A percentile compares a stretch with the other conserved stretches of the same genome.
phyloP scores from a whole-genome alignment of 345 rosid species.

The Hevea brasiliensis region DNA sequence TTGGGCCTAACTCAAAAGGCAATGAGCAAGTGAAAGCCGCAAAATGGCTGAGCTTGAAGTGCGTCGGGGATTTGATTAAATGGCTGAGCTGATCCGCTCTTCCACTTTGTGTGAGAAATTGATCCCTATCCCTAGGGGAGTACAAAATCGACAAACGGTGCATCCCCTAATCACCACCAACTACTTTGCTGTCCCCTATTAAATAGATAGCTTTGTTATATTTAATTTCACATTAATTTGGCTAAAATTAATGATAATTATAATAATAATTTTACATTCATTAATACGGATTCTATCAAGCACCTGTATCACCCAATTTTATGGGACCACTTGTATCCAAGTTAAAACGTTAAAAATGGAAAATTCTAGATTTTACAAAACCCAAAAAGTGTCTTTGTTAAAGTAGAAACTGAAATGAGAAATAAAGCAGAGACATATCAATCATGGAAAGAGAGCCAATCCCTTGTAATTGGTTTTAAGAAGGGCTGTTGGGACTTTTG shows the following conservation, averaged over 20 bases:
- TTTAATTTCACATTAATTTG: too few species aligned
- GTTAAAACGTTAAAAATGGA: too few species aligned
- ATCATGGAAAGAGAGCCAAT: conserved; percentile 15
- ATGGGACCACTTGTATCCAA: too few species aligned
- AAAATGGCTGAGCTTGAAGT: too few species aligned
- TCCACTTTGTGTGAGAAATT: too few species aligned
- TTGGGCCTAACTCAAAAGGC: too few species aligned
- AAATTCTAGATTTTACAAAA: too few species aligned
- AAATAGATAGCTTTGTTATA: background rate
- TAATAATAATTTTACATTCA: too few species aligned
- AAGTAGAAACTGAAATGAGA: background rate
- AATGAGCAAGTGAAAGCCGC: too few species aligned
- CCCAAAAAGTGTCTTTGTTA: background rate
- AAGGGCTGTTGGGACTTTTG: conserved; percentile 4
- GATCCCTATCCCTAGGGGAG: background rate
- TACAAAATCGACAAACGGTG: background rate
- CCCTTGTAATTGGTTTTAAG: conserved; percentile 3
- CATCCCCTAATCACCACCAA: background rate
- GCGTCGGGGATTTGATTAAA: background rate
- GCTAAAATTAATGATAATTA: too few species aligned
- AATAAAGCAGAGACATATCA: background rate
- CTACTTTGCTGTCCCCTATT: background rate
- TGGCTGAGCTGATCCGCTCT: background rate
- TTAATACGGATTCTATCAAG: too few species aligned
- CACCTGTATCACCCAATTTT: too few species aligned